Evolutionary conservation across 495 filamentous ascomycete genomes (phyloP), one percentile per base, ranked within the genome.

Genomic region (Aspergillus cavernicola): DNA sequence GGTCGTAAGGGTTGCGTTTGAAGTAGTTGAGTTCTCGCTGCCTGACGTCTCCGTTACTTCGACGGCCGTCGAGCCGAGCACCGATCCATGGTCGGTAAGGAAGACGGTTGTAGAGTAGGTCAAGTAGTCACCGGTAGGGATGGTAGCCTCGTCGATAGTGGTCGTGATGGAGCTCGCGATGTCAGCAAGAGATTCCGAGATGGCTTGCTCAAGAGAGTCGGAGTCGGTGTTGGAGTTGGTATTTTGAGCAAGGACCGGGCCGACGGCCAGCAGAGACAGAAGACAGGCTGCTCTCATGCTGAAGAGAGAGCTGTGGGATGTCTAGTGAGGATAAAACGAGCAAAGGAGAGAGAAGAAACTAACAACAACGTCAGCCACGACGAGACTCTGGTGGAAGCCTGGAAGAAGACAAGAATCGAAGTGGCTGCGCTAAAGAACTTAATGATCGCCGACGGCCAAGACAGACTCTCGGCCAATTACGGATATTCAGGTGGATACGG

Each of bases 41-140:
- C 52, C 41, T 5, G 61, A 53, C 3, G 62, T 57, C 40, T 63
- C 66, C 16, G 50, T 46, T 0, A 53, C 55, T 31, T 64, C 47
- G 7, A 61, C 43, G 15, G 62, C 50, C 15, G 53, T 57, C 5
- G 64, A 47, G 12, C 57, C 47, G 11, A 66, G 50, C 8, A 53
- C 48, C 10, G 61, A 51, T 23, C 60, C 66, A 56, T 68, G 55
- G 36, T 29, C 42, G 29, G 29, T 56, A 13, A 73, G 58, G 2
- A 63, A 72, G 47, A 64, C 52, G 18, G 75, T 78, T n/a, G 71
- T 65, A 13, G 65, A 57, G 50, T 73, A 72, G 2, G 69, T 63
- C 24, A 67, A 46, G 48, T 79, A 78, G 44, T 55, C 52, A 26
- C 73, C 76, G 28, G 61, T 57, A 13, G 63, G 51, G 7, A 56